Base-by-base conservation (phyloP, 331 rosid species). In the Malus hybrid region DNA sequence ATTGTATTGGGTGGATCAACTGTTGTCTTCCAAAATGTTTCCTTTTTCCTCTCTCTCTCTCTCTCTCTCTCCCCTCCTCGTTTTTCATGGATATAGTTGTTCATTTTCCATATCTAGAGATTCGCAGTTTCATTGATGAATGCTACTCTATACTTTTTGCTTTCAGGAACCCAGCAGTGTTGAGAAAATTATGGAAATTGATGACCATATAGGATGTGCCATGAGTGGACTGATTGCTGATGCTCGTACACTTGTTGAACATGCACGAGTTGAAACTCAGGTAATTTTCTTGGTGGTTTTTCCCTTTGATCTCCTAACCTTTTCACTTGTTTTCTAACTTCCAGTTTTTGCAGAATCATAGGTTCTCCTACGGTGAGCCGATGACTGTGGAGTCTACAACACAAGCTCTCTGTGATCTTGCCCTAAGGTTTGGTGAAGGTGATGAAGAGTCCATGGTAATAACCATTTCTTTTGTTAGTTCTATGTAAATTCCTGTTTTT, bases 221-320 rank as follows among this genome's bases (percentile, higher is more conserved):
- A 95, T 95, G 97, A 95, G 97, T 77, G 99, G 97, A 77, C 79
- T 95, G 81, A 92, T 95, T 92, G 99, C 97, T 68, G 99, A 95
- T 88, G 99, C 99, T 15, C 93, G 96, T 71, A 95, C 97, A 39
- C 99, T 95, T 67, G 99, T 95, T 86, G 97, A 95, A 84, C 99
- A 95, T 84, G 99, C 99, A 32, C 90, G 97, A 7, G 97, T 95
- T 68, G 97, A 95, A 81, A 95, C 97, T 78, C 99, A 95, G 86
- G 99, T 89, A 69, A n/a, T 64, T 39, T 81, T 61, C 32, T 16
- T 19, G 52, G 65, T 20, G 50, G 33, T 74, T 66, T 30, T 30
- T 4, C 24, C 2, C 16, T 13, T 46, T 78, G 58, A 73, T 32
- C 29, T 8, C 6, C 36, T 66, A 33, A 73, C 50, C 36, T 33